Percentiles rank a stretch among this genome's conserved stretches.
These are phyloP conservation scores for Corylus americana DNA, from an alignment of 306 rosid species.

Conservation along the genomic window DNA sequence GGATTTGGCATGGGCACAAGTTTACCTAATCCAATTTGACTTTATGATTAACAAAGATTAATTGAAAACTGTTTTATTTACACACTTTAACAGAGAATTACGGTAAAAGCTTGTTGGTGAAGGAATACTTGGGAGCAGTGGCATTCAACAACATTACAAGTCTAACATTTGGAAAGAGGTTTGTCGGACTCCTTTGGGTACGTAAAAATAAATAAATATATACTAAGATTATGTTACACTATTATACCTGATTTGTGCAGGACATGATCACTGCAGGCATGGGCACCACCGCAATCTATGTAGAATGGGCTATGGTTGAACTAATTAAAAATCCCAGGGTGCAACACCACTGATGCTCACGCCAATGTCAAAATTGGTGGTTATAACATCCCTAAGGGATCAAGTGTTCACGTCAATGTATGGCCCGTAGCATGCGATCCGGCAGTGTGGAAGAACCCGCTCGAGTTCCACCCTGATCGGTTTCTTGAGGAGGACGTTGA, in stretches of 20 bases:
- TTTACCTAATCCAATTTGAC: too few relatives aligned
- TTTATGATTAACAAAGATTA: too few relatives aligned
- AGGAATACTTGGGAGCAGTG: conserved; percentile 69
- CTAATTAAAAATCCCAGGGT: conserved; percentile 73
- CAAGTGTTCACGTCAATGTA: conserved; percentile 82
- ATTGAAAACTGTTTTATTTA: neutral
- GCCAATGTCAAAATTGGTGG: conserved; percentile 76
- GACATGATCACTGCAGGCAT: conserved; percentile 93
- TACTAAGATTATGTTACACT: too few relatives aligned
- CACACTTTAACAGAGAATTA: conserved; percentile 30
- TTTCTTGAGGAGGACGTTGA: conserved; percentile 85
- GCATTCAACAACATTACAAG: conserved; percentile 94
- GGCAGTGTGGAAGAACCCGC: conserved; percentile 58
- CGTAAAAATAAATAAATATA: neutral
- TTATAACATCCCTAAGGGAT: conserved; percentile 77
- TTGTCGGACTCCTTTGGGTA: conserved; percentile 92
- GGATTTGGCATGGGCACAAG: too few relatives aligned
- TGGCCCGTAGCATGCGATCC: conserved; percentile 92
- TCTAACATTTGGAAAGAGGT: conserved; percentile 84
- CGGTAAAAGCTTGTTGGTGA: conserved; percentile 54
- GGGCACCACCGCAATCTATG: conserved; percentile 75
- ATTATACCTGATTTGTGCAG: conserved; percentile 25
- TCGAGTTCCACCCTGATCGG: conserved; percentile 74
- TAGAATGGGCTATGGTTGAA: conserved; percentile 93
- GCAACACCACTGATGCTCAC: conserved; percentile 76